A percentile compares a stretch with the other conserved stretches of the same genome.
These are phyloP conservation scores for Globisporangium rhizosaccharum DNA, from an alignment of 352 stramenopile species.

Conservation along the genomic window DNA sequence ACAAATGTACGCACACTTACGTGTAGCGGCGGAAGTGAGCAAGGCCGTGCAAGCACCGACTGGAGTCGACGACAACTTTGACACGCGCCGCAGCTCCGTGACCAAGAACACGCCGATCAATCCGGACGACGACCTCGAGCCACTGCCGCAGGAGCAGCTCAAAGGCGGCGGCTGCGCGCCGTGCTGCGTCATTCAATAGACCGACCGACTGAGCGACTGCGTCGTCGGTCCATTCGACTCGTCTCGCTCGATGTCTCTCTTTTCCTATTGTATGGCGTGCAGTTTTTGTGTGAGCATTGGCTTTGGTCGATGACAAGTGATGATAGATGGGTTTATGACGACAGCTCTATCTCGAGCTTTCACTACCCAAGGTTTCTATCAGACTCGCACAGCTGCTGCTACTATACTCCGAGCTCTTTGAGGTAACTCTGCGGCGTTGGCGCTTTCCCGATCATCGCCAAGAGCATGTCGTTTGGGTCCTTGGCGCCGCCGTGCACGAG, in stretches of 20 bases:
- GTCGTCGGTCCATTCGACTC: constrained; percentile 4
- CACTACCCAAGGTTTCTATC: neutral
- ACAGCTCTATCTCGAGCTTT: neutral
- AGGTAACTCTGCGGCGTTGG: constrained; percentile 64
- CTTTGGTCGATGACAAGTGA: too few relatives aligned
- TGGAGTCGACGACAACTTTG: constrained; percentile 8
- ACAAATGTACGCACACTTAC: too few relatives aligned
- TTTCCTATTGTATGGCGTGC: neutral
- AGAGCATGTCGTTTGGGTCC: constrained; percentile 81
- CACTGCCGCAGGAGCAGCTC: constrained; percentile 14
- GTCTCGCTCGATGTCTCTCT: constrained; percentile 1
- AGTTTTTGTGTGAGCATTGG: too few relatives aligned
- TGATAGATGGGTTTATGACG: too few relatives aligned
- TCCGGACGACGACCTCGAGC: constrained; percentile 13
- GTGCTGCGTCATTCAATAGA: constrained; percentile 74
- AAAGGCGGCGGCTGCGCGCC: constrained; percentile 41
- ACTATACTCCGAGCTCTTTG: constrained; percentile 60
- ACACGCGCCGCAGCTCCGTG: constrained; percentile 3
- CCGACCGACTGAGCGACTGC: neutral
- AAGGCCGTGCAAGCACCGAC: constrained; percentile 19
- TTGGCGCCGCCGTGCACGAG: constrained; percentile 85
- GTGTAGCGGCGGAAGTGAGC: constrained; percentile 16
- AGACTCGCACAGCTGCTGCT: neutral
- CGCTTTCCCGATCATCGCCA: constrained; percentile 52
- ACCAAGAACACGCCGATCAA: constrained; percentile 13